Conservation (phyloP, 495 filamentous ascomycete species). For the Aspergillus saccharolyticus region DNA sequence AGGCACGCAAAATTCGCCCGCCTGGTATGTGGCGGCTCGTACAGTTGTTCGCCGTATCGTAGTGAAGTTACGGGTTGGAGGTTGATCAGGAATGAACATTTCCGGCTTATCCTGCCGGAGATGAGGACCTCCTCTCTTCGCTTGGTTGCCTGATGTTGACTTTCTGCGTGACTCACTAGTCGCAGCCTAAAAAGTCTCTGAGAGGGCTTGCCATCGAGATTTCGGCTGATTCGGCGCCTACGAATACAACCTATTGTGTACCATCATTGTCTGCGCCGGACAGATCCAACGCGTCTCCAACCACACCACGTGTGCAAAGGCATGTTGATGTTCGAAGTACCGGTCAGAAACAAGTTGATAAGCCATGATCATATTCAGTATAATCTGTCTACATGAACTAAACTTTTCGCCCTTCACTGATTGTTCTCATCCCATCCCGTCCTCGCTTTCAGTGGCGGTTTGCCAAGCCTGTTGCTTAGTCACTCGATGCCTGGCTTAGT, state of each 20-base stretch:
- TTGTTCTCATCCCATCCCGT: constrained; percentile 14
- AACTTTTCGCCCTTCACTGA: background rate
- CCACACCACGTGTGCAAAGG: constrained; percentile 13
- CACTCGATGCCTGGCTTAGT: constrained; percentile 25
- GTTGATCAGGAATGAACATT: background rate
- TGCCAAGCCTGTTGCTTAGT: constrained; percentile 21
- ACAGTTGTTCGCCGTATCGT: background rate
- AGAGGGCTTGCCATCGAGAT: background rate
- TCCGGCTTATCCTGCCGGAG: background rate
- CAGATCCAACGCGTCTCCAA: constrained; percentile 8
- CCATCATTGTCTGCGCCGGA: background rate
- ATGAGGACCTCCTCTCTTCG: background rate
- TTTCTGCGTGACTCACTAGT: constrained; percentile 13
- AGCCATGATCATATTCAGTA: background rate
- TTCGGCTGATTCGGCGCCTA: constrained; percentile 5
- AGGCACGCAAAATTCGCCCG: constrained; percentile 1
- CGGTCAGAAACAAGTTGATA: background rate
- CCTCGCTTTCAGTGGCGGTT: constrained; percentile 13
- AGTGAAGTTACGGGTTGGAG: background rate
- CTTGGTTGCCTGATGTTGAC: constrained; percentile 16
- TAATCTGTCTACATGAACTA: background rate
- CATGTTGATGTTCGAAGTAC: background rate
- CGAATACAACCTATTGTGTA: constrained; percentile 3
- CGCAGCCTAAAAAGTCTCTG: constrained; percentile 8
- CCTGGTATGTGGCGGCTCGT: background rate